These are phyloP conservation scores for Rosa hybrid DNA, from an alignment of 331 rosid species.

Conservation along the genomic window DNA sequence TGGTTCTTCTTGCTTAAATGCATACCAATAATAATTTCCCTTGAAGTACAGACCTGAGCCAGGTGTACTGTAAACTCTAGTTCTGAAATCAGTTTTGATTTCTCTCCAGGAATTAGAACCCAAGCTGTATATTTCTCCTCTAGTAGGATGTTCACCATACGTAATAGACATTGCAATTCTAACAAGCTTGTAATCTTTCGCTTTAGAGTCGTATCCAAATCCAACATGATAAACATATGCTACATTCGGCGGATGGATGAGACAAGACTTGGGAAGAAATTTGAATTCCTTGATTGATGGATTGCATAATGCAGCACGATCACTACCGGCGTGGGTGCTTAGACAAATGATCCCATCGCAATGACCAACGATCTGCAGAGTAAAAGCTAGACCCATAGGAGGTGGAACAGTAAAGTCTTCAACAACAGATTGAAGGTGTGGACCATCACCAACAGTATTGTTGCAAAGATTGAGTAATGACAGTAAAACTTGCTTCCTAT, in stretches of 20 bases:
- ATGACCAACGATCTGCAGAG: not conserved
- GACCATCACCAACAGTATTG: not conserved
- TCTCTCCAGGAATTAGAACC: conserved; percentile 9
- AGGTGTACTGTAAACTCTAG: not conserved
- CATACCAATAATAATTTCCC: not conserved
- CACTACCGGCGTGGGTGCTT: not conserved
- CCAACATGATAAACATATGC: not conserved
- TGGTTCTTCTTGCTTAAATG: not conserved
- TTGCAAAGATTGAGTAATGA: not conserved
- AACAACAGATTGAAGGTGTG: not conserved
- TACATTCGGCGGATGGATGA: not conserved
- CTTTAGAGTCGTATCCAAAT: not conserved
- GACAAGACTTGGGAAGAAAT: not conserved
- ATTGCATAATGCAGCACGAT: not conserved
- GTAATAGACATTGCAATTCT: not conserved
- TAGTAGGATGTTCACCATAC: not conserved
- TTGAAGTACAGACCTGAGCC: not conserved
- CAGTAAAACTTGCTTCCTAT: not conserved
- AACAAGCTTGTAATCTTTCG: not conserved
- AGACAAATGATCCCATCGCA: conserved; percentile 4
- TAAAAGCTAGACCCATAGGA: not conserved
- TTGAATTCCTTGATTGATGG: not conserved
- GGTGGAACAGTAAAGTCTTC: not conserved
- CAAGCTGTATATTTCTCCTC: not conserved
- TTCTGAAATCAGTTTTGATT: not conserved